Evolutionary conservation across 2,329 filamentous ascomycete genomes (phyloP).

Genomic region (Xylariaceae sp.): DNA sequence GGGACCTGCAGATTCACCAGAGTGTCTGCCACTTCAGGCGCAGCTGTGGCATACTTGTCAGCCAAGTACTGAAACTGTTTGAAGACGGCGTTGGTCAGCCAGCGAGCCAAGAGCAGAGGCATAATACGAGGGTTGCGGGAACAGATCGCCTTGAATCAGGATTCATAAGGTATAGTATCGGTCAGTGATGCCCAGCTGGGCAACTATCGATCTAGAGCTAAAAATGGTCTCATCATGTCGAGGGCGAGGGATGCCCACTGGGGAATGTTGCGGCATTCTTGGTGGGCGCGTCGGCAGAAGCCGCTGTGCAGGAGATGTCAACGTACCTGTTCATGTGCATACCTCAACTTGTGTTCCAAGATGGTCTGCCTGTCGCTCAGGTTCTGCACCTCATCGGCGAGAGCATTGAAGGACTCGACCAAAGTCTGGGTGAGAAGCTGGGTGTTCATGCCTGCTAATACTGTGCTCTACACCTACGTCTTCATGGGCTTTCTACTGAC

Average conservation of each 20-base stretch:
- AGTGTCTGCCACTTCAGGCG: slow-evolving; percentile 62
- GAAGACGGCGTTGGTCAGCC: slow-evolving; percentile 8
- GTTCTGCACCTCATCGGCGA: slow-evolving; percentile 62
- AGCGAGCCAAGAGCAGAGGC: not conserved
- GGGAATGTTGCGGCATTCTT: not conserved
- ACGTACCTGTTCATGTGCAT: slow-evolving; percentile 63
- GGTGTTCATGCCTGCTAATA: slow-evolving; percentile 37
- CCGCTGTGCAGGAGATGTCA: slow-evolving; percentile 20
- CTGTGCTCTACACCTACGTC: not conserved
- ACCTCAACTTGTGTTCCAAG: slow-evolving; percentile 63
- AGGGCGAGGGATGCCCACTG: slow-evolving; percentile 1
- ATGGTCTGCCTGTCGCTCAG: slow-evolving; percentile 61
- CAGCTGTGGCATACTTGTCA: slow-evolving; percentile 64
- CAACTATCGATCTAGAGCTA: slow-evolving; percentile 86
- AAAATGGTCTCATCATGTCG: slow-evolving; percentile 45
- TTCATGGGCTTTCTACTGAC: not conserved
- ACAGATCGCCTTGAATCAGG: slow-evolving; percentile 33
- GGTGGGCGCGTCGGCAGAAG: not conserved
- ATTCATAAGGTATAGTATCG: slow-evolving; percentile 48
- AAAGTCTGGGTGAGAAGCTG: slow-evolving; percentile 51
- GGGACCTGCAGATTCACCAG: slow-evolving; percentile 64
- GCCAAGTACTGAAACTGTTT: slow-evolving; percentile 59
- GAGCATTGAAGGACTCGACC: slow-evolving; percentile 60
- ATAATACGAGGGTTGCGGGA: slow-evolving; percentile 4
- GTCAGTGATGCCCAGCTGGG: slow-evolving; percentile 52